These are phyloP conservation scores for Nicotiana otophora DNA, from an alignment of 257 asterid genomes.

Conservation along the genomic window DNA sequence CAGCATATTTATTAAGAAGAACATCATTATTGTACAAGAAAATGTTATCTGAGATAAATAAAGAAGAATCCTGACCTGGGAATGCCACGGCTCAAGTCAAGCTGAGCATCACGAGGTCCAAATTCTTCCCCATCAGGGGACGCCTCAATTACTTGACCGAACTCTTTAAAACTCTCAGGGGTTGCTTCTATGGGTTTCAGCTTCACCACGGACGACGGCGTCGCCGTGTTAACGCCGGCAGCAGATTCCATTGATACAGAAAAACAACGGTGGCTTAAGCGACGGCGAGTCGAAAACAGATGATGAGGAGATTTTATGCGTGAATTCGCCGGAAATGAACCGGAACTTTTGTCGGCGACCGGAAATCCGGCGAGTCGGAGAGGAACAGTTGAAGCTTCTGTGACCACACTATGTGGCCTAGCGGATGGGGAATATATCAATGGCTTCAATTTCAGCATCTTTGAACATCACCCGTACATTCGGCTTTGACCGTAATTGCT, in stretches of 20 bases:
- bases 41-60: neutral
- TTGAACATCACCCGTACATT: too few relatives aligned
- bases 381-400: neutral
- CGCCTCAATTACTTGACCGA: slow-evolving; percentile 74
- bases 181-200: slow-evolving; percentile 70
- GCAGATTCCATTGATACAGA: slow-evolving; percentile 20
- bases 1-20: too few relatives aligned
- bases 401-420: neutral
- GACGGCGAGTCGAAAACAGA: neutral
- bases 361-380: neutral
- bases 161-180: slow-evolving; percentile 63
- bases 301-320: neutral
- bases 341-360: neutral
- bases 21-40: neutral
- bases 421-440: neutral
- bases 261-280: neutral
- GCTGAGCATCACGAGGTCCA: slow-evolving; percentile 81
- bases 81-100: slow-evolving; percentile 66
- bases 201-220: slow-evolving; percentile 35
- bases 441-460: neutral
- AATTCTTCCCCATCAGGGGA: slow-evolving; percentile 63
- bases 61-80: slow-evolving; percentile 43
- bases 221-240: neutral
- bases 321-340: neutral
- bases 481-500: too few relatives aligned